These are phyloP conservation scores for Ogataea paraovalis DNA, from an alignment of 805 yeast genomes.

Conservation along the genomic window DNA sequence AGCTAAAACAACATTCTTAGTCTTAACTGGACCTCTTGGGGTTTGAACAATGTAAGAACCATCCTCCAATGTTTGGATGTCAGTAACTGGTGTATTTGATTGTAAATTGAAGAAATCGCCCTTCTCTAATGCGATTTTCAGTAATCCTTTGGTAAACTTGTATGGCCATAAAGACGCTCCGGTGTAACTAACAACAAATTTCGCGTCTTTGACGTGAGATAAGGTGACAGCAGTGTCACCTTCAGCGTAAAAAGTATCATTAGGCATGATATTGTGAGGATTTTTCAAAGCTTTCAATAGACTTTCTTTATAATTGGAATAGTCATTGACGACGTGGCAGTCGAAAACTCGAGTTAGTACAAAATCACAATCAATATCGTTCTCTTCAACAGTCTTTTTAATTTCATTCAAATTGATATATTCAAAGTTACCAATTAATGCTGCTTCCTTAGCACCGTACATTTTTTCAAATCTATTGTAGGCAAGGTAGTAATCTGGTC, in stretches of 20 bases:
- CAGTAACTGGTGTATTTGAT: constrained; percentile 1
- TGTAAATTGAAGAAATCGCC: constrained; percentile 21
- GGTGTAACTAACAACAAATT: constrained; percentile 32
- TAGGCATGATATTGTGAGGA: constrained; percentile 23
- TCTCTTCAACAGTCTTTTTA: constrained; percentile 31
- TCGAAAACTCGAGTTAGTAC: constrained; percentile 28
- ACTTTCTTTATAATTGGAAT: constrained; percentile 11
- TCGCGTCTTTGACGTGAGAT: constrained; percentile 25
- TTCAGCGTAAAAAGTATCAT: constrained; percentile 27
- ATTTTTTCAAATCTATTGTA: constrained; percentile 12
- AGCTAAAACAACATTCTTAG: constrained; percentile 35
- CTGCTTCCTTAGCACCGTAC: constrained; percentile 30
- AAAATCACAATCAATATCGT: constrained; percentile 32
- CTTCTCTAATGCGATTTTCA: constrained; percentile 27
- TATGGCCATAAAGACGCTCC: constrained; percentile 43
- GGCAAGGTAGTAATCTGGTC: constrained; percentile 30
- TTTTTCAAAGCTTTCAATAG: constrained; percentile 17
- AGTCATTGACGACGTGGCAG: constrained; percentile 21
- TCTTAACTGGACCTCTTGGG: constrained; percentile 21
- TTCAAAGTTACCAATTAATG: constrained; percentile 37
- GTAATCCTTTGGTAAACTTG: constrained; percentile 33
- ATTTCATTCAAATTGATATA: constrained; percentile 31
- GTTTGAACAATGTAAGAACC: constrained; percentile 34
- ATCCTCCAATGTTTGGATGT: constrained; percentile 12
- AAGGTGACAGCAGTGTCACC: constrained; percentile 28